Evolutionary conservation across 2,329 filamentous ascomycete species (phyloP).

Genomic region (Waltergamsia citrina): DNA sequence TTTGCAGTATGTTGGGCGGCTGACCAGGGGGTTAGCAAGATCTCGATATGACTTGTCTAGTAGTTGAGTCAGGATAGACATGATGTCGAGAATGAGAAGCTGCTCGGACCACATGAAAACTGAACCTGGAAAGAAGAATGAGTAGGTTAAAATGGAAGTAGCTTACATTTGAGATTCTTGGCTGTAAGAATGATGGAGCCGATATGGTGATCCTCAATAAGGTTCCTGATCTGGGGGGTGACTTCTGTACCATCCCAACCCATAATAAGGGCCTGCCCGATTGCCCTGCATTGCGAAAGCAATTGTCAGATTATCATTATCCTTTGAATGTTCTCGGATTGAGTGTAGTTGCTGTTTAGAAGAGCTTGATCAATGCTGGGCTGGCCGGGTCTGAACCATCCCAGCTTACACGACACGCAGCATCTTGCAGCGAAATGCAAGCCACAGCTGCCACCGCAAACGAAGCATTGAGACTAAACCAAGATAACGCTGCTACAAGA

Average conservation of each 20-base stretch:
- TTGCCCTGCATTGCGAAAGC: constrained; percentile 48
- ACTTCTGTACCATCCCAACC: constrained; percentile 80
- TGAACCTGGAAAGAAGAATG: not conserved
- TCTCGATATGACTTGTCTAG: too few relatives aligned
- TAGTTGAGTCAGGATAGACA: too few relatives aligned
- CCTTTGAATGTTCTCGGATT: too few relatives aligned
- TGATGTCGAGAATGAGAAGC: constrained; percentile 2
- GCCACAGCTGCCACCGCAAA: not conserved
- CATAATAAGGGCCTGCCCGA: constrained; percentile 74
- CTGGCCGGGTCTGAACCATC: too few relatives aligned
- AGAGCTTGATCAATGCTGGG: too few relatives aligned
- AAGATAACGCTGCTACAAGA: not conserved
- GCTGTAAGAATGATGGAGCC: constrained; percentile 79
- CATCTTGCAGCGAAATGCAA: too few relatives aligned
- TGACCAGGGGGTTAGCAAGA: constrained; percentile 24
- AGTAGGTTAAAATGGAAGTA: constrained; percentile 2
- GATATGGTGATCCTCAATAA: constrained; percentile 78
- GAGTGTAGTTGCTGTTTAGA: too few relatives aligned
- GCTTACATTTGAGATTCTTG: constrained; percentile 73
- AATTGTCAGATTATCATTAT: too few relatives aligned
- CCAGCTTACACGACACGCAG: too few relatives aligned
- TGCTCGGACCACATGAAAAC: constrained; percentile 4
- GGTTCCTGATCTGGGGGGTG: constrained; percentile 69
- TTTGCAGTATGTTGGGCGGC: constrained; percentile 84
- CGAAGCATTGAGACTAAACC: not conserved